Conservation (phyloP, 2,329 filamentous ascomycete genomes). For the Dactylella cylindrospora region DNA sequence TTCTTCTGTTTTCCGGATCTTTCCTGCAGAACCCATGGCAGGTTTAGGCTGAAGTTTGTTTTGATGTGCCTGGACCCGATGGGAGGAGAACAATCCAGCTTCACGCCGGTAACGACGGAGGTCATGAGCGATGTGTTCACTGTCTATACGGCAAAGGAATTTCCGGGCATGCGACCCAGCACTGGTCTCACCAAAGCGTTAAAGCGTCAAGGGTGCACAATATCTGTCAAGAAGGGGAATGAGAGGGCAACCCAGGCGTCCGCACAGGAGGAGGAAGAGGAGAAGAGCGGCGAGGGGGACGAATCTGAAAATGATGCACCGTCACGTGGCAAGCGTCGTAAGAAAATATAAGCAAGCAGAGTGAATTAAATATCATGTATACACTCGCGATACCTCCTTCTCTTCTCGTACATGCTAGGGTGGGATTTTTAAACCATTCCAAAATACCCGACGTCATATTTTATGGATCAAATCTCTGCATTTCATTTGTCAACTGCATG, state of each 20-base stretch:
- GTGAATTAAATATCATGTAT: too few relatives aligned
- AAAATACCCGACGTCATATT: too few relatives aligned
- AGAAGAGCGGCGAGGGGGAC: conserved; percentile 42
- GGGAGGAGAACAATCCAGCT: conserved; percentile 48
- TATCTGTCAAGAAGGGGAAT: conserved; percentile 83
- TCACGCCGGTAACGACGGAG: conserved; percentile 57
- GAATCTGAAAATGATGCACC: conserved; percentile 33
- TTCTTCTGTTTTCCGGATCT: conserved; percentile 86
- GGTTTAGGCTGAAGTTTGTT: conserved; percentile 73
- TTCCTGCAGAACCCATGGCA: conserved; percentile 73
- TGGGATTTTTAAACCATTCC: too few relatives aligned
- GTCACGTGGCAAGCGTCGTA: conserved; percentile 37
- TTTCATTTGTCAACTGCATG: too few relatives aligned
- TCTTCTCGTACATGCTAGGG: too few relatives aligned
- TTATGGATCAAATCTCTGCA: too few relatives aligned
- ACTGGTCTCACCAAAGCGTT: conserved; percentile 71
- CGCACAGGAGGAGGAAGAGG: conserved; percentile 53
- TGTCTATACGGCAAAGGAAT: conserved; percentile 82
- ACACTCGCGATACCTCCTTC: conserved; percentile 30
- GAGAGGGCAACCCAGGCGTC: conserved; percentile 58
- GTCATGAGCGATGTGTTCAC: conserved; percentile 70
- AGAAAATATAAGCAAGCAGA: conserved; percentile 36
- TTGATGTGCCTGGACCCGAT: conserved; percentile 69
- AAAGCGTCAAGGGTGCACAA: conserved; percentile 77
- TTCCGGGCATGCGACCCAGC: conserved; percentile 79